Percentiles rank a stretch among this genome's conserved stretches.
phyloP scores from a whole-genome alignment of 2,329 filamentous ascomycete species.

The Penicillium capsulatum region DNA sequence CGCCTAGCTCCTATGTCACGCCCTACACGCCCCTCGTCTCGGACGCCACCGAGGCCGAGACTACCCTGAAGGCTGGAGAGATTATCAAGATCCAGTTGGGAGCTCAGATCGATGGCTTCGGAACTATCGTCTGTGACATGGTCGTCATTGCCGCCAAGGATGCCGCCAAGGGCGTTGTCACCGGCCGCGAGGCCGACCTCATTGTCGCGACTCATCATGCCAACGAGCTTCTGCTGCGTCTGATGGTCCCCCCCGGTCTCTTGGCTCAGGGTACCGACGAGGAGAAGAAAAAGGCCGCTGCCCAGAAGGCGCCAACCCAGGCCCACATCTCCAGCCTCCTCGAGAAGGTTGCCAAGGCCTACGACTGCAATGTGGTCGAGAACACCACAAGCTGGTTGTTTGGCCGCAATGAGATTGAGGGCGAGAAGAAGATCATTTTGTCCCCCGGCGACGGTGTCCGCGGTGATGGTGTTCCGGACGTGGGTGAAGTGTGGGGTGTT shows the following conservation, averaged over 20 bases:
- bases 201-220: slow-evolving; percentile 88
- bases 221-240: slow-evolving; percentile 86
- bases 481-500: slow-evolving; percentile 95
- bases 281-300: slow-evolving; percentile 86
- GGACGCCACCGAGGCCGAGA: slow-evolving; percentile 77
- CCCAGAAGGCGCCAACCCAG: slow-evolving; percentile 79
- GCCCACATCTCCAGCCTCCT: slow-evolving; percentile 79
- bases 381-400: slow-evolving; percentile 98
- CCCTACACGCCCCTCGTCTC: slow-evolving; percentile 90
- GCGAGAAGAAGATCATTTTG: slow-evolving; percentile 96
- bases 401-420: slow-evolving; percentile 95
- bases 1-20: slow-evolving; percentile 88
- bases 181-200: slow-evolving; percentile 78
- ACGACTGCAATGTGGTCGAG: slow-evolving; percentile 90
- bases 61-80: slow-evolving; percentile 77
- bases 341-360: slow-evolving; percentile 86
- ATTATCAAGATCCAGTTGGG: slow-evolving; percentile 97
- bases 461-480: slow-evolving; percentile 82
- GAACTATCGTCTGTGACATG: slow-evolving; percentile 92
- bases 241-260: slow-evolving; percentile 88
- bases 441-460: slow-evolving; percentile 75
- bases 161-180: slow-evolving; percentile 60
- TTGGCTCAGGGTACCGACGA: slow-evolving; percentile 80
- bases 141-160: slow-evolving; percentile 66
- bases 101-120: slow-evolving; percentile 96